phyloP scores from a whole-genome alignment of 2,329 filamentous ascomycete species.

The Penicillium vulpinum region DNA sequence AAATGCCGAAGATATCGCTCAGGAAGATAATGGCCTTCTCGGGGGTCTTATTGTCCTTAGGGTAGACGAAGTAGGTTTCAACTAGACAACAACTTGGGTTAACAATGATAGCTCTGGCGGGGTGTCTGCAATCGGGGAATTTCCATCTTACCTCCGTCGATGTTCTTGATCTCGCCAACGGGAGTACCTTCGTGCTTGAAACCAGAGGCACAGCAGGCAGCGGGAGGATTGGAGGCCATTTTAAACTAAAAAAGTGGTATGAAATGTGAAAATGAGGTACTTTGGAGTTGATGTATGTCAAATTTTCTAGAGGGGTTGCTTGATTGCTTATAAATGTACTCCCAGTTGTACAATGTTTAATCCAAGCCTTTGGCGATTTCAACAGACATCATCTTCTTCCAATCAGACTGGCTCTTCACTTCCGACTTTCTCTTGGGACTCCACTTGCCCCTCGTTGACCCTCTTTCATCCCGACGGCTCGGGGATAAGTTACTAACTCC shows the following conservation, averaged over 20 bases:
- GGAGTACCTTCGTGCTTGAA: slow-evolving; percentile 55
- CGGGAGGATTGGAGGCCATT: slow-evolving; percentile 56
- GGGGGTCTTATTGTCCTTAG: slow-evolving; percentile 51
- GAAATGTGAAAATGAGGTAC: not conserved
- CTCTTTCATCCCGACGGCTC: not conserved
- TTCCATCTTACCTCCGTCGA: slow-evolving; percentile 45
- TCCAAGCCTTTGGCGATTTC: not conserved
- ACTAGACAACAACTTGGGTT: slow-evolving; percentile 38
- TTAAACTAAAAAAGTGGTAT: slow-evolving; percentile 8
- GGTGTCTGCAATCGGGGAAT: not conserved
- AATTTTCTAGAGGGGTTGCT: not conserved
- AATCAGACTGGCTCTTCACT: not conserved
- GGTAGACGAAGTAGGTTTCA: slow-evolving; percentile 57
- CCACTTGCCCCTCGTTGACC: slow-evolving; percentile 12
- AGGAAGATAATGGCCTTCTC: slow-evolving; percentile 58
- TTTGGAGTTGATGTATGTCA: not conserved
- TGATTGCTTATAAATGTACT: slow-evolving; percentile 4
- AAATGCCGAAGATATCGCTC: slow-evolving; percentile 61
- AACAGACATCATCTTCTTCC: not conserved
- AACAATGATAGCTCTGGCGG: not conserved
- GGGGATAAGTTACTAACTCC: not conserved
- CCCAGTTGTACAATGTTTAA: not conserved
- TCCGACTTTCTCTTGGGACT: not conserved
- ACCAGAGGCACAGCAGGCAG: slow-evolving; percentile 49
- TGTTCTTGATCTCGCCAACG: slow-evolving; percentile 49